Evolutionary conservation across 2,329 filamentous ascomycete genomes (phyloP), one percentile per base, ranked within the genome.

Genomic region (Colletotrichum lupini): DNA sequence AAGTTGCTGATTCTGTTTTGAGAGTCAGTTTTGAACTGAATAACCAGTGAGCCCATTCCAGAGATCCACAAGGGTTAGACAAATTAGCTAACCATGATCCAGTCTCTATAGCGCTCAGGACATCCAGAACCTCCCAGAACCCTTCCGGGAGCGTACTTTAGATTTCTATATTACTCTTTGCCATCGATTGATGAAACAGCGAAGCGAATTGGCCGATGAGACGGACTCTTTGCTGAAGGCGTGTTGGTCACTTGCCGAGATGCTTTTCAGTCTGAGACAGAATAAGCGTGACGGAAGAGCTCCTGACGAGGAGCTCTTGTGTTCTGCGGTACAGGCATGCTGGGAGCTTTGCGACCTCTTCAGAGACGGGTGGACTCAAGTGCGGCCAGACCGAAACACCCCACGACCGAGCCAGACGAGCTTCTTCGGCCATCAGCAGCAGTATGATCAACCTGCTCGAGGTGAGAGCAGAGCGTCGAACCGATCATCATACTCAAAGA

Each of bases 281-380:
- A 96, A 92, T 81, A 92, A 89, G 75, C 88, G 93, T 42, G 94
- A 97, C 76, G 91, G 91, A 24, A 93, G 90, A 76, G 85, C 87
- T 0, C 87, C 93, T 0, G 94, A 97, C 76, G 94, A 96, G 79
- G 95, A 98, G 78, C 87, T 98, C 0, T 87, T 98, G 0, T 92
- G 93, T 5, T 97, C 94, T 1, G 95, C 95, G 1, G 93, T 98
- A 0, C 95, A 98, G 79, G 94, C 95, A 16, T 98, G 95, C 81
- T 98, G 95, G 95, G 95, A 98, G 76, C 88, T 98, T 6, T 97
- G 95, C 80, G 95, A 98, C 83, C 91, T 98, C 67, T 98, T 98
- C 86, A 90, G 95, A 60, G 94, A 97, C 83, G 95, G 95, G 22
- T 98, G 95, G 95, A 95, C 94, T 4, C 94, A 97, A 77, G 91